These are phyloP conservation scores for Diutina neorugosa DNA, from an alignment of 1,139 yeast genomes.

Conservation along the genomic window DNA sequence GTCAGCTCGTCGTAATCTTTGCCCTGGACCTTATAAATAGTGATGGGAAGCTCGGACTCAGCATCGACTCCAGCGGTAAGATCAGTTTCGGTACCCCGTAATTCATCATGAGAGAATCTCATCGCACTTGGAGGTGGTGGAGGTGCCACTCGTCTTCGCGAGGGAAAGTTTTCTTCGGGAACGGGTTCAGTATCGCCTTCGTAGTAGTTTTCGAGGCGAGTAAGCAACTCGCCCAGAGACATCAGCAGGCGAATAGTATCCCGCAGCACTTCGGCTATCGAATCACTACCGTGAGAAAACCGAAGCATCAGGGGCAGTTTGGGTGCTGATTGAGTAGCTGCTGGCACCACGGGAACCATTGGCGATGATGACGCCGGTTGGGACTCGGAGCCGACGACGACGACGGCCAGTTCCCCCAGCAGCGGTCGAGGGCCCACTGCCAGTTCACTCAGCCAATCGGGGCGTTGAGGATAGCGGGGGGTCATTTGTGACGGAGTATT, in stretches of 20 bases:
- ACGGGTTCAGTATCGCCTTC: background rate
- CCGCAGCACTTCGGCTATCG: background rate
- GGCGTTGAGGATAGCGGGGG: background rate
- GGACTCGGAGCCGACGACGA: background rate
- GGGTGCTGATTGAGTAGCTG: background rate
- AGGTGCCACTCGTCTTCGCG: background rate
- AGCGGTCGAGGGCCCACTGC: background rate
- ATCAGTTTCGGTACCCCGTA: background rate
- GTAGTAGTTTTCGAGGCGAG: background rate
- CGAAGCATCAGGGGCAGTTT: conserved; percentile 1
- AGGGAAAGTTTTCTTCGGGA: background rate
- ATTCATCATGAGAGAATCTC: background rate
- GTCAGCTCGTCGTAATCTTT: conserved; percentile 2
- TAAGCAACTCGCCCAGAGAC: conserved; percentile 3
- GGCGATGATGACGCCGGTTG: background rate
- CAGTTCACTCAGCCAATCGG: background rate
- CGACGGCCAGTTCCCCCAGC: background rate
- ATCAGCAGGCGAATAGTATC: background rate
- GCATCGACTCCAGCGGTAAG: background rate
- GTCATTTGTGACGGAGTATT: background rate
- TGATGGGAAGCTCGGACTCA: background rate
- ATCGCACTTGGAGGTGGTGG: background rate
- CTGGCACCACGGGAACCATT: background rate
- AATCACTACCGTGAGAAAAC: background rate
- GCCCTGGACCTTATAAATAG: conserved; percentile 1